These are phyloP conservation scores for Chenopodium formosanum DNA, from an alignment of 148 eudicot genomes.

Conservation along the genomic window DNA sequence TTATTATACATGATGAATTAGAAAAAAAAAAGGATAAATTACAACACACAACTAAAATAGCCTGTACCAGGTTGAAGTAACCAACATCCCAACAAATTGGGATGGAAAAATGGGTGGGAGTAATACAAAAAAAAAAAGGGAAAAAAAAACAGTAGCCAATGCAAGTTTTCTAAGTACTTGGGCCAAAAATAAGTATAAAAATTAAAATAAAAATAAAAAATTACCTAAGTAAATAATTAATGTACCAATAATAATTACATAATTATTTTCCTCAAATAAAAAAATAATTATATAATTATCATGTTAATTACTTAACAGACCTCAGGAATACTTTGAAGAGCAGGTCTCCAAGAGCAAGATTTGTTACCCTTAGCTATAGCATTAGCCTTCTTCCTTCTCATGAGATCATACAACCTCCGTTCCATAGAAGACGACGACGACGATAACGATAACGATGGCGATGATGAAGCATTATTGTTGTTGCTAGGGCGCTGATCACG, in stretches of 20 bases:
- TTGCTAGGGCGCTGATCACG: not conserved
- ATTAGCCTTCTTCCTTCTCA: conserved; percentile 43
- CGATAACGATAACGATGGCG: not conserved
- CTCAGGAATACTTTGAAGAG: conserved; percentile 73
- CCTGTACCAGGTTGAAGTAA: conserved; percentile 1
- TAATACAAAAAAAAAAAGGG: not conserved
- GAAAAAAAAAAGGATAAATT: not conserved
- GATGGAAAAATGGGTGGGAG: conserved; percentile 1
- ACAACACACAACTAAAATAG: not conserved
- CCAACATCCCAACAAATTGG: not conserved
- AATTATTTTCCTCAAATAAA: too few species aligned
- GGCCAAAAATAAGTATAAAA: not conserved
- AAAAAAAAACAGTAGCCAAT: not conserved
- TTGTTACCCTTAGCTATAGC: not conserved
- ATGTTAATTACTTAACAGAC: not conserved
- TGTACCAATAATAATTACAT: not conserved
- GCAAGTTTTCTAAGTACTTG: not conserved
- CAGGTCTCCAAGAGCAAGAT: conserved; percentile 54
- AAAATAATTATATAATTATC: not conserved
- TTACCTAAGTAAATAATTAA: not conserved
- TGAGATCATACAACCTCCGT: conserved; percentile 39
- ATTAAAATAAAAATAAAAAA: too few species aligned
- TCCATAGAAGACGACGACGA: conserved; percentile 24
- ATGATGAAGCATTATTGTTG: not conserved
- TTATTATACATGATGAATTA: not conserved